phyloP scores from a whole-genome alignment of 441 rosid genomes.

The Metrosideros polymorpha region DNA sequence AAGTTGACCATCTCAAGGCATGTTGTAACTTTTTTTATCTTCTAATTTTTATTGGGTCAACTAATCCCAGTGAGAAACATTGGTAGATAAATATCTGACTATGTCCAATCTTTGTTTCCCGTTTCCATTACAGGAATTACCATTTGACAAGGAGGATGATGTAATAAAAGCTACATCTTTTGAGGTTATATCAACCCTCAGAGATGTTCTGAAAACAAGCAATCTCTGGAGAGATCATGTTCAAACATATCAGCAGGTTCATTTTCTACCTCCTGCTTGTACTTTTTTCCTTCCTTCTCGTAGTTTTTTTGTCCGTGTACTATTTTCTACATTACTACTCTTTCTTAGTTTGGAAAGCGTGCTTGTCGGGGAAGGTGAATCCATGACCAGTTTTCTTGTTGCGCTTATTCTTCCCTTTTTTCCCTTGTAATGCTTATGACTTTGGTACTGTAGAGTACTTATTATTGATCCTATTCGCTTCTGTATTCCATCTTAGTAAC shows the following conservation, averaged over 20 bases:
- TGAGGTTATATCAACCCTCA: conserved; percentile 91
- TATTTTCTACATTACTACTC: neutral
- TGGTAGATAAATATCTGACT: neutral
- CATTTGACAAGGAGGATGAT: conserved; percentile 96
- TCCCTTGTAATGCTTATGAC: neutral
- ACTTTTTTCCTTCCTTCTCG: neutral
- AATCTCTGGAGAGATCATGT: conserved; percentile 98
- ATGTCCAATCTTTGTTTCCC: neutral
- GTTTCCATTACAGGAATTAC: conserved; percentile 59
- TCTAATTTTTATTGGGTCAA: neutral
- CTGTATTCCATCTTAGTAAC: neutral
- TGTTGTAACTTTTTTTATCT: neutral
- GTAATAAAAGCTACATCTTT: conserved; percentile 94
- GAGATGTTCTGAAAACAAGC: conserved; percentile 92
- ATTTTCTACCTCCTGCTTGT: neutral
- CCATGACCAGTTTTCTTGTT: neutral
- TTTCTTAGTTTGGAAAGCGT: neutral
- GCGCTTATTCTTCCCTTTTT: neutral
- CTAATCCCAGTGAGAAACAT: neutral
- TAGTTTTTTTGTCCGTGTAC: neutral
- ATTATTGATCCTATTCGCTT: neutral
- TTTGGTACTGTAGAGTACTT: neutral
- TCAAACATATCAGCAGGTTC: conserved; percentile 87
- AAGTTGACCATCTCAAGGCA: conserved; percentile 97
- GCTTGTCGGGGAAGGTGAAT: neutral